A percentile compares a stretch with the other conserved stretches of the same genome.
These are phyloP conservation scores for Beauveria rudraprayagi DNA, from an alignment of 2,329 filamentous ascomycete species.

Conservation along the genomic window DNA sequence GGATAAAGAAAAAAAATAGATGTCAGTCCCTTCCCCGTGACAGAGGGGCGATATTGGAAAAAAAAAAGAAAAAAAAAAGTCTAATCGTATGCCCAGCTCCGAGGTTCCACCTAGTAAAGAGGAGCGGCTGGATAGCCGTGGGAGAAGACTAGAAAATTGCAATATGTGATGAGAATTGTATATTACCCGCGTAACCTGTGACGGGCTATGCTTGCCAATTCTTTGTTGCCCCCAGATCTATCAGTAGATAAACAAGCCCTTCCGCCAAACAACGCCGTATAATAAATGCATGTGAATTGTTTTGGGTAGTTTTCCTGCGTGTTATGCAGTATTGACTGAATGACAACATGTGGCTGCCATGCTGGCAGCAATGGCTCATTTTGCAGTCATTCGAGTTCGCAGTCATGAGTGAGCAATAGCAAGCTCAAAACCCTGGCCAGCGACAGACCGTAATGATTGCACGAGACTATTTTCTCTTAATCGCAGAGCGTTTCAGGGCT, in stretches of 20 bases:
- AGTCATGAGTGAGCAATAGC: not conserved
- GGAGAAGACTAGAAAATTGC: not conserved
- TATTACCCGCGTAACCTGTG: not conserved
- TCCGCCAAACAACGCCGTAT: constrained; percentile 7
- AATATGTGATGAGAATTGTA: not conserved
- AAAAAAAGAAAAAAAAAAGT: not conserved
- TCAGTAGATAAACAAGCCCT: constrained; percentile 4
- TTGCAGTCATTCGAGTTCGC: not conserved
- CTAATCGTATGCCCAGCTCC: not conserved
- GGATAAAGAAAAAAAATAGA: not conserved
- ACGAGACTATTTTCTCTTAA: constrained; percentile 34
- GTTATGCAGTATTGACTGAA: not conserved
- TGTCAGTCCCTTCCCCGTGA: not conserved
- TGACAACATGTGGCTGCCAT: not conserved
- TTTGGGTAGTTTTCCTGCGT: not conserved
- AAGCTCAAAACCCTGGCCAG: not conserved
- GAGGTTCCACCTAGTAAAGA: not conserved
- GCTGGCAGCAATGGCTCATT: not conserved
- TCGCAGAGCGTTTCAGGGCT: constrained; percentile 73
- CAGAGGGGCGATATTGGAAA: not conserved
- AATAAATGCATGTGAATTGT: constrained; percentile 6
- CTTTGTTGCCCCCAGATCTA: constrained; percentile 7
- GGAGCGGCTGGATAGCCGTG: not conserved
- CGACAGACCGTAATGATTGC: not conserved
- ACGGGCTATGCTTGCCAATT: constrained; percentile 1